Percentiles rank a stretch among this genome's conserved stretches.
These are phyloP conservation scores for Pythium utonaiense DNA, from an alignment of 352 stramenopile genomes.

Conservation along the genomic window DNA sequence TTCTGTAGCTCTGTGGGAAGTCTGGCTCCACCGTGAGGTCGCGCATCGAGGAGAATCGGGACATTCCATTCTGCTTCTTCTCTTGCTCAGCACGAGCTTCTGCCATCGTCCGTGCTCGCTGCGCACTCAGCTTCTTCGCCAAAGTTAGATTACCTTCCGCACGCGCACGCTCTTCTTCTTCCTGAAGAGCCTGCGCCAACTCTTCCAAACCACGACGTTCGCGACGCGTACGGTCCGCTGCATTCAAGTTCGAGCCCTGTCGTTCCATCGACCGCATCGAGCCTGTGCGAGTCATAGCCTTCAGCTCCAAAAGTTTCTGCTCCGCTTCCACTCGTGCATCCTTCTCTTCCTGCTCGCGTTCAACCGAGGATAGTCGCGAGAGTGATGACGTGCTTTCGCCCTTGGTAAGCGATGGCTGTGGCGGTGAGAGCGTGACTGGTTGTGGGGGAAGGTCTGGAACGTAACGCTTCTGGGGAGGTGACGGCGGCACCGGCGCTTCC, in stretches of 20 bases:
- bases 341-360: conserved; percentile 66
- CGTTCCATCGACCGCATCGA: conserved; percentile 57
- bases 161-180: conserved; percentile 77
- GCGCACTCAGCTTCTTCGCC: conserved; percentile 75
- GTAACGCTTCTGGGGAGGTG: conserved; percentile 16
- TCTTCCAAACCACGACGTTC: conserved; percentile 77
- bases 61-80: conserved; percentile 28
- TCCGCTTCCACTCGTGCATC: conserved; percentile 76
- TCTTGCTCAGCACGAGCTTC: conserved; percentile 41
- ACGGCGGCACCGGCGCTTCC: background rate
- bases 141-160: conserved; percentile 71
- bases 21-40: conserved; percentile 26
- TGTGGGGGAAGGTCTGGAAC: conserved; percentile 8
- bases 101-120: conserved; percentile 69
- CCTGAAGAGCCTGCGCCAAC: conserved; percentile 67
- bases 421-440: conserved; percentile 21
- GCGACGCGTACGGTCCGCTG: conserved; percentile 56
- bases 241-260: conserved; percentile 43
- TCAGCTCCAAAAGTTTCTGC: conserved; percentile 78
- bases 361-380: conserved; percentile 36
- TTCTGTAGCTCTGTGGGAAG: conserved; percentile 25
- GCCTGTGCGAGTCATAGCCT: conserved; percentile 64
- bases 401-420: conserved; percentile 28
- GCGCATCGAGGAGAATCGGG: conserved; percentile 42
- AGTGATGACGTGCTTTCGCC: conserved; percentile 27